A percentile compares a stretch with the other conserved stretches of the same genome.
Conservation (phyloP, 805 yeast species). For the Suhomyces pyralidae region DNA sequence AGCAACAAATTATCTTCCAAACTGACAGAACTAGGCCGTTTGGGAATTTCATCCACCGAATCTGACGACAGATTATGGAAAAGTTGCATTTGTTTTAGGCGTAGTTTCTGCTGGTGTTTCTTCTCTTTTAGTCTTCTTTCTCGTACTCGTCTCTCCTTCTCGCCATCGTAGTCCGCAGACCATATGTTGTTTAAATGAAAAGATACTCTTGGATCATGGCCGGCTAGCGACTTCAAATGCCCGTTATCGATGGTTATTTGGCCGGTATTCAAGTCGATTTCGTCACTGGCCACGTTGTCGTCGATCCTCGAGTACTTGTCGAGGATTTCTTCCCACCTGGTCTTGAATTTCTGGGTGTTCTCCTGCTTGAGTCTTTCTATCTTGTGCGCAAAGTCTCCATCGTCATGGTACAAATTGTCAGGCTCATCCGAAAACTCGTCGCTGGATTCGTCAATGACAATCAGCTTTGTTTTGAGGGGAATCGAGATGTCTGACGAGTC, state of each 20-base stretch:
- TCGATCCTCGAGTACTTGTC: slow-evolving; percentile 48
- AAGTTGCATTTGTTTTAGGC: slow-evolving; percentile 12
- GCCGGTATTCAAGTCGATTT: slow-evolving; percentile 64
- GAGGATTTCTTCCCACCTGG: slow-evolving; percentile 52
- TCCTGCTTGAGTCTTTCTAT: slow-evolving; percentile 25
- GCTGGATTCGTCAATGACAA: background rate
- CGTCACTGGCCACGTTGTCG: slow-evolving; percentile 55
- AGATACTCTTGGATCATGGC: slow-evolving; percentile 12
- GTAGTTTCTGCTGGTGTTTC: slow-evolving; percentile 12
- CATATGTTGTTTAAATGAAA: slow-evolving; percentile 25
- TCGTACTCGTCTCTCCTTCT: slow-evolving; percentile 14
- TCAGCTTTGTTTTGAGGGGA: background rate
- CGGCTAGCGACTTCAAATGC: slow-evolving; percentile 51
- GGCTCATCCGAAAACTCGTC: background rate
- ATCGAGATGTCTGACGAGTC: slow-evolving; percentile 1
- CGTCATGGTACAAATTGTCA: slow-evolving; percentile 6
- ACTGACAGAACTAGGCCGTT: background rate
- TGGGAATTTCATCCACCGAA: background rate
- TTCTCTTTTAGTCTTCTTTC: slow-evolving; percentile 5
- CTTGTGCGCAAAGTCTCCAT: slow-evolving; percentile 20
- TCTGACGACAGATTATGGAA: slow-evolving; percentile 2
- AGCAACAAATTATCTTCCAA: slow-evolving; percentile 3
- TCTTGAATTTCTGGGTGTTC: slow-evolving; percentile 25
- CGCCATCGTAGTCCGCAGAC: slow-evolving; percentile 33
- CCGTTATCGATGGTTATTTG: slow-evolving; percentile 64